These are phyloP conservation scores for Hypoxylon cercidicola DNA, from an alignment of 495 filamentous ascomycete species.

Conservation along the genomic window DNA sequence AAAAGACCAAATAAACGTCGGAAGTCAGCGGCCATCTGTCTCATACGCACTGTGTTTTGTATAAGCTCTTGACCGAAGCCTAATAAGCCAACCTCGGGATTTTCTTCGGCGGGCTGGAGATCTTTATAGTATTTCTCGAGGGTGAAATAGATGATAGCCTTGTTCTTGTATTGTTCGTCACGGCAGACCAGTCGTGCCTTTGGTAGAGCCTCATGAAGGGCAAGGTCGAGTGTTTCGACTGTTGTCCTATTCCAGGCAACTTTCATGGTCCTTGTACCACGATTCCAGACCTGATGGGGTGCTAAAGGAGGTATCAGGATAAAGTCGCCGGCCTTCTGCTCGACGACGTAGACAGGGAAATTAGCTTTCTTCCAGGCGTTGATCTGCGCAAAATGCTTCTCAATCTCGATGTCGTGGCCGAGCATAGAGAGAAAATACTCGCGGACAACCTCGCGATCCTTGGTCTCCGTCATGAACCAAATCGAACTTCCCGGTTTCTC, in stretches of 20 bases:
- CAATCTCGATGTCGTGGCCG: slow-evolving; percentile 95
- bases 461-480: slow-evolving; percentile 97
- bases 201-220: slow-evolving; percentile 84
- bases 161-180: slow-evolving; percentile 99
- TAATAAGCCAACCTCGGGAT: slow-evolving; percentile 50
- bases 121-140: slow-evolving; percentile 78
- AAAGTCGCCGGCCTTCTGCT: slow-evolving; percentile 93
- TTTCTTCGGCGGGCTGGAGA: slow-evolving; percentile 64
- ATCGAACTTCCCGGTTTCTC: slow-evolving; percentile 88
- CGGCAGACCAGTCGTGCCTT: slow-evolving; percentile 91
- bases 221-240: slow-evolving; percentile 86
- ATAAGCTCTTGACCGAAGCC: slow-evolving; percentile 58
- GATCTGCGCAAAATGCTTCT: slow-evolving; percentile 93
- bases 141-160: slow-evolving; percentile 89
- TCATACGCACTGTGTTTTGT: slow-evolving; percentile 65
- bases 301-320: slow-evolving; percentile 94
- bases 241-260: slow-evolving; percentile 99
- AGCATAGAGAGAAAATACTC: slow-evolving; percentile 93
- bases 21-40: slow-evolving; percentile 80
- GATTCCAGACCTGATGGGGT: slow-evolving; percentile 99
- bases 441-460: slow-evolving; percentile 84
- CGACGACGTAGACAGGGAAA: slow-evolving; percentile 90
- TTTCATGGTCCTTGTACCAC: slow-evolving; percentile 94
- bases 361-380: slow-evolving; percentile 92
- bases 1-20: slow-evolving; percentile 78